Evolutionary conservation across 176 grass and related monocot species (phyloP).

Genomic region (Paspalum vaginatum): DNA sequence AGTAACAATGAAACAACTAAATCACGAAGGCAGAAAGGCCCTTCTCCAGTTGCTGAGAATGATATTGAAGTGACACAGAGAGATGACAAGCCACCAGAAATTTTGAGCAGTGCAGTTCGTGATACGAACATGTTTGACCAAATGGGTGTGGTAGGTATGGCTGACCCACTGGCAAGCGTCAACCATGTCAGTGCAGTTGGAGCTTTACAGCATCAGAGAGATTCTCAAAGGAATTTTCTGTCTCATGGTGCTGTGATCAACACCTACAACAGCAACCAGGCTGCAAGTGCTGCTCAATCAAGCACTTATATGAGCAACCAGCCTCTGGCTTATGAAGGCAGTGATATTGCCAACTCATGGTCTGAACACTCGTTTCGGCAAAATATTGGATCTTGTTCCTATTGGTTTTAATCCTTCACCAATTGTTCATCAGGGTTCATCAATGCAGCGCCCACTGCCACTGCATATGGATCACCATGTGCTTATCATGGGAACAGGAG

Average conservation of each 20-base stretch:
- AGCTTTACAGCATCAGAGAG: conserved; percentile 37
- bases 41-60: conserved; percentile 26
- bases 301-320: conserved; percentile 52
- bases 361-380: conserved; percentile 41
- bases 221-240: conserved; percentile 39
- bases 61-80: conserved; percentile 42
- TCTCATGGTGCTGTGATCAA: conserved; percentile 36
- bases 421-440: conserved; percentile 26
- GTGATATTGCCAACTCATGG: conserved; percentile 47
- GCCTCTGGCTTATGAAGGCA: conserved; percentile 44
- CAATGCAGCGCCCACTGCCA: conserved; percentile 43
- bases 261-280: conserved; percentile 35
- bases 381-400: conserved; percentile 29
- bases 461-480: conserved; percentile 41
- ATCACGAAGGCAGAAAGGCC: conserved; percentile 21
- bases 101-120: conserved; percentile 35
- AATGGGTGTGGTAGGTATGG: conserved; percentile 15
- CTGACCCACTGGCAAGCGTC: conserved; percentile 25
- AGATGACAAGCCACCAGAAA: conserved; percentile 22
- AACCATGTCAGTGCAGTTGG: conserved; percentile 23
- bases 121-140: conserved; percentile 40
- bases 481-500: conserved; percentile 31
- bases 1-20: conserved; percentile 27
- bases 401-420: conserved; percentile 48
- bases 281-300: conserved; percentile 43